These are phyloP conservation scores for Warburgia ugandensis DNA, from an alignment of 164 flowering plant species.

Conservation along the genomic window DNA sequence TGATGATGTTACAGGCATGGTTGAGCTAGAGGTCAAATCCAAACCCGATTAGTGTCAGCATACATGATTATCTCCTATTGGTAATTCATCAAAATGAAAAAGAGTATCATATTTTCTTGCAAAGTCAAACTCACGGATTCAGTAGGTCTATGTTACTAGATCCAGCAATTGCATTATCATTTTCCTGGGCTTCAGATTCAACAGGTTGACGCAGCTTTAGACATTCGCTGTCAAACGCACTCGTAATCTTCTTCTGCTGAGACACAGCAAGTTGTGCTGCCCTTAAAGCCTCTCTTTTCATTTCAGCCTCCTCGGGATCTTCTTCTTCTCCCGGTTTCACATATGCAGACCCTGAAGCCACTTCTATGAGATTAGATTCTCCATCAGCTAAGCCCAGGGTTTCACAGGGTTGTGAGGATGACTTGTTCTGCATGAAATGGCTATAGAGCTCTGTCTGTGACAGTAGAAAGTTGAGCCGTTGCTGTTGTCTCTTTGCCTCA, in stretches of 20 bases:
- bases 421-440: conserved; percentile 94
- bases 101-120: no score
- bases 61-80: no score
- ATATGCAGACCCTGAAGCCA: conserved; percentile 29
- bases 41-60: no score
- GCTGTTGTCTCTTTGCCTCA: conserved; percentile 92
- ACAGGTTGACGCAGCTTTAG: conserved; percentile 57
- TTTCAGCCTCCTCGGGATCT: conserved; percentile 79
- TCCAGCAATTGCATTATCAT: conserved; percentile 55
- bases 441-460: conserved; percentile 95
- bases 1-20: conserved; percentile 91
- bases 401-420: conserved; percentile 54
- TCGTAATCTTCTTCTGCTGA: conserved; percentile 79
- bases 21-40: conserved; percentile 89
- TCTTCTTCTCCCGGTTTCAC: conserved; percentile 46
- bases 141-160: conserved; percentile 80
- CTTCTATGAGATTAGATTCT: conserved; percentile 28
- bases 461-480: conserved; percentile 87
- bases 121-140: conserved; percentile 86
- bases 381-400: conserved; percentile 40
- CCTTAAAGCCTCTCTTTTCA: conserved; percentile 70
- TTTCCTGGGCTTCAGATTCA: conserved; percentile 39
- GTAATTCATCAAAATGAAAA: no score
- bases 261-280: conserved; percentile 96
- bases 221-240: conserved; percentile 84